phyloP scores from a whole-genome alignment of 2,329 filamentous ascomycete genomes.

The Talaromyces verruculosus region DNA sequence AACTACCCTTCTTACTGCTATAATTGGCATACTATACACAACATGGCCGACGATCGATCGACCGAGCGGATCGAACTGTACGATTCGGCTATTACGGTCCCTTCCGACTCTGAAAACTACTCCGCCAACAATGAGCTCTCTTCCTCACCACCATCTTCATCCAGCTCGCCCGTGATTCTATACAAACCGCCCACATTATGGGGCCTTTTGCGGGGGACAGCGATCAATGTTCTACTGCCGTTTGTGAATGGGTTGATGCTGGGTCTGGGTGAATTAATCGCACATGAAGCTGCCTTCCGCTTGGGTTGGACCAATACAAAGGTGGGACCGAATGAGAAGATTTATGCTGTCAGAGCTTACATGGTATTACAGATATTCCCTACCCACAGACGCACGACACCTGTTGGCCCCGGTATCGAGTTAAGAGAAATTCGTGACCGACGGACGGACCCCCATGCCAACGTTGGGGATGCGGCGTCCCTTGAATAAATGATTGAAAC shows the following conservation, averaged over 20 bases:
- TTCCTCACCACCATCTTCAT: conserved; percentile 36
- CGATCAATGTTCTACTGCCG: conserved; percentile 91
- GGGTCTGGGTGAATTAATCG: conserved; percentile 94
- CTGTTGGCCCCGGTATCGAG: conserved; percentile 81
- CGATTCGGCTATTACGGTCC: conserved; percentile 46
- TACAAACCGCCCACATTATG: conserved; percentile 88
- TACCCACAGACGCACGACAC: conserved; percentile 60
- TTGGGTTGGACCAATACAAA: conserved; percentile 93
- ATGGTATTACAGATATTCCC: conserved; percentile 55
- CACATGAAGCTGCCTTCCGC: conserved; percentile 90
- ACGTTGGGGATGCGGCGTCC: conserved; percentile 65
- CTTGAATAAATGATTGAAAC: conserved; percentile 55
- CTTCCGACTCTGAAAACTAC: conserved; percentile 52
- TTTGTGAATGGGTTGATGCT: conserved; percentile 99
- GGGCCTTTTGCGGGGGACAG: conserved; percentile 80
- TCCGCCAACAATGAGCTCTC: conserved; percentile 43
- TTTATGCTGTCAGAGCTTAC: too few relatives aligned
- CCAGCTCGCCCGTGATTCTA: conserved; percentile 52
- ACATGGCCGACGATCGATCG: conserved; percentile 35
- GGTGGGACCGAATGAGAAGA: conserved; percentile 41
- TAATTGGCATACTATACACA: conserved; percentile 19
- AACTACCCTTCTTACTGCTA: background rate
- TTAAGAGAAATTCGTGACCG: conserved; percentile 64
- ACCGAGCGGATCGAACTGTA: conserved; percentile 41
- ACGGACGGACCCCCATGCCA: conserved; percentile 52